A percentile compares a stretch with the other conserved stretches of the same genome.
Conservation (phyloP, 352 stramenopile genomes). For the Phytophthora sansomeana region DNA sequence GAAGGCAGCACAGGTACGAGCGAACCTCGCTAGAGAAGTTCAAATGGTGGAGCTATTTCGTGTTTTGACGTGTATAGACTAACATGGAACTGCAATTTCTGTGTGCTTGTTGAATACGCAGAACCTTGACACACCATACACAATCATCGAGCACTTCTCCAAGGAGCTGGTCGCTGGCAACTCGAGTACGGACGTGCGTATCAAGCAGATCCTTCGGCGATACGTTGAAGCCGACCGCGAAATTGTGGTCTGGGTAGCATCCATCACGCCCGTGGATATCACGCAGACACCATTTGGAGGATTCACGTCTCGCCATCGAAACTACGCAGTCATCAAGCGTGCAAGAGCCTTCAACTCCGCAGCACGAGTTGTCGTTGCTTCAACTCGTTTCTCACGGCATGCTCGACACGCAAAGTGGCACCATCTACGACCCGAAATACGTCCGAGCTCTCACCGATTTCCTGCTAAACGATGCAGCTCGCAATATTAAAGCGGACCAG, state of each 20-base stretch:
- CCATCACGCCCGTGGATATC: constrained; percentile 60
- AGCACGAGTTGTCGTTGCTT: constrained; percentile 52
- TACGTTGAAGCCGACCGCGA: constrained; percentile 69
- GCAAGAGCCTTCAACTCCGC: constrained; percentile 36
- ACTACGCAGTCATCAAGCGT: constrained; percentile 66
- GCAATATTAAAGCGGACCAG: constrained; percentile 47
- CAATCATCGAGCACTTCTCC: constrained; percentile 64
- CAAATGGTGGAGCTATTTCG: not conserved
- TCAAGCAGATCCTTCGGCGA: constrained; percentile 68
- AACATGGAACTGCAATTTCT: too few relatives aligned
- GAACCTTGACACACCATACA: constrained; percentile 53
- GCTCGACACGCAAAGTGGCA: constrained; percentile 46
- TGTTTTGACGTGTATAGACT: not conserved
- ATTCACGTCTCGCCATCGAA: constrained; percentile 53
- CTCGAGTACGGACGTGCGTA: constrained; percentile 55
- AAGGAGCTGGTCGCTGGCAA: constrained; percentile 63
- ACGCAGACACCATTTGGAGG: constrained; percentile 43
- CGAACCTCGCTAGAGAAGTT: not conserved
- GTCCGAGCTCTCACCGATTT: constrained; percentile 56
- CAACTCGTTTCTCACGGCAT: constrained; percentile 61
- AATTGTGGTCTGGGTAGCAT: constrained; percentile 65
- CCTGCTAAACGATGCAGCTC: constrained; percentile 44
- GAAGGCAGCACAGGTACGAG: constrained; percentile 39
- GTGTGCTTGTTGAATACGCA: not conserved
- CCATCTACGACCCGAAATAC: constrained; percentile 43